A percentile compares a stretch with the other conserved stretches of the same genome.
These are phyloP conservation scores for Debaryomyces udenii DNA, from an alignment of 1,139 yeast genomes.

Conservation along the genomic window DNA sequence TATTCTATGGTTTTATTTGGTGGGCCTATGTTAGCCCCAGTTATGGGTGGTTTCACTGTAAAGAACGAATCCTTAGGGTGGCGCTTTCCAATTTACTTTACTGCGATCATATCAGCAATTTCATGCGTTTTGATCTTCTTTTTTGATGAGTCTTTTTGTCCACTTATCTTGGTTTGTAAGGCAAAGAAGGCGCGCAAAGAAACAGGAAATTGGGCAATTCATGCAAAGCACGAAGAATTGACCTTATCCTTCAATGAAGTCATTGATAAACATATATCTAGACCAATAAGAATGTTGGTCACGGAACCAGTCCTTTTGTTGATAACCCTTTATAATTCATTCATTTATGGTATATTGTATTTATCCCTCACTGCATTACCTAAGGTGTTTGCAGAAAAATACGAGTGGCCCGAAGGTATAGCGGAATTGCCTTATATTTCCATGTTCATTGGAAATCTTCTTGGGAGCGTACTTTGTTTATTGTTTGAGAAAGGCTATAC, in stretches of 20 bases:
- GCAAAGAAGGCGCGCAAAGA: slow-evolving; percentile 62
- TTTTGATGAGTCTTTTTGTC: slow-evolving; percentile 52
- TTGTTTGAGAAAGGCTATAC: no score
- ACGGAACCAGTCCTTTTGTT: slow-evolving; percentile 68
- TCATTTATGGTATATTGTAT: slow-evolving; percentile 68
- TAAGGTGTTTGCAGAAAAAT: no score
- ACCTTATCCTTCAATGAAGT: no score
- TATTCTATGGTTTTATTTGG: no score
- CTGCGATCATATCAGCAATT: no score
- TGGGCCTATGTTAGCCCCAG: slow-evolving; percentile 30
- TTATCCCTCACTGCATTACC: no score
- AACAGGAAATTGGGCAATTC: slow-evolving; percentile 74
- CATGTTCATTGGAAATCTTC: no score
- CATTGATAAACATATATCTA: no score
- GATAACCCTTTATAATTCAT: slow-evolving; percentile 69
- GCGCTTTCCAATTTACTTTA: no score
- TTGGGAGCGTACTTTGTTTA: no score
- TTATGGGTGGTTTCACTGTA: slow-evolving; percentile 38
- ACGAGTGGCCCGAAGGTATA: no score
- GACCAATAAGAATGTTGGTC: slow-evolving; percentile 34
- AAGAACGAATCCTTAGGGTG: slow-evolving; percentile 30
- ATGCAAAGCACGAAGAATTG: slow-evolving; percentile 86
- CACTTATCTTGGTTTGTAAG: slow-evolving; percentile 53
- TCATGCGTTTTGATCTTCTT: slow-evolving; percentile 34
- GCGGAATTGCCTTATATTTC: no score